A percentile compares a stretch with the other conserved stretches of the same genome.
Conservation (phyloP, 2,329 filamentous ascomycete species). For the Epichloe gansuensis region DNA sequence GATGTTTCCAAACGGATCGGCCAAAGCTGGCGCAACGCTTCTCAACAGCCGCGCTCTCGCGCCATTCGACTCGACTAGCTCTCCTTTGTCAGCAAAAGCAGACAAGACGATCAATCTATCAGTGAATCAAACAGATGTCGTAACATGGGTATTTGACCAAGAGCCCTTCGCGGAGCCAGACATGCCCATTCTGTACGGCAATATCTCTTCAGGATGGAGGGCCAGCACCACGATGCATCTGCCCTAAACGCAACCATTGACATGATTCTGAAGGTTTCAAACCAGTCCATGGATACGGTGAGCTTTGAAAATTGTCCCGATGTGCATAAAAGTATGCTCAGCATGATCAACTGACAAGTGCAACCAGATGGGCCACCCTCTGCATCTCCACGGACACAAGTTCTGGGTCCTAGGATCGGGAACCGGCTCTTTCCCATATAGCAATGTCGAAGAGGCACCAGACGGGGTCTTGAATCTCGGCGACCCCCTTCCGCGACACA, state of each 20-base stretch:
- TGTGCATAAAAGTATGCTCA: no score
- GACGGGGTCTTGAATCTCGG: not conserved
- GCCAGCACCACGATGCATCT: constrained; percentile 3
- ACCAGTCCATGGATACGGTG: constrained; percentile 4
- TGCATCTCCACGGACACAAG: constrained; percentile 5
- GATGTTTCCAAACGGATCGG: constrained; percentile 1
- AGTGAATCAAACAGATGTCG: constrained; percentile 1
- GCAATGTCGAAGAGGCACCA: not conserved
- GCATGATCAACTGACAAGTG: not conserved
- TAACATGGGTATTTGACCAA: constrained; percentile 2
- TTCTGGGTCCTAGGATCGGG: constrained; percentile 5
- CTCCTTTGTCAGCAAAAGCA: not conserved
- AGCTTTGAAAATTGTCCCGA: not conserved
- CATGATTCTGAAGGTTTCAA: not conserved
- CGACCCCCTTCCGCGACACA: constrained; percentile 3
- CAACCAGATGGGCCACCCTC: constrained; percentile 2
- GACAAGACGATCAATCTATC: not conserved
- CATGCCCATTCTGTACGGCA: not conserved
- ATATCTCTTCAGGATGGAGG: constrained; percentile 1
- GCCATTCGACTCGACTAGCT: not conserved
- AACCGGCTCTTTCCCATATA: constrained; percentile 1
- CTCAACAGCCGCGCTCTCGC: not conserved
- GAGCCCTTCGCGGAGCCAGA: constrained; percentile 1
- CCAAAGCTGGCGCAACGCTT: not conserved
- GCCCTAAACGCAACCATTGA: constrained; percentile 2